Base-by-base conservation (phyloP, 768 basidiomycete species). In the Bullera alba region DNA sequence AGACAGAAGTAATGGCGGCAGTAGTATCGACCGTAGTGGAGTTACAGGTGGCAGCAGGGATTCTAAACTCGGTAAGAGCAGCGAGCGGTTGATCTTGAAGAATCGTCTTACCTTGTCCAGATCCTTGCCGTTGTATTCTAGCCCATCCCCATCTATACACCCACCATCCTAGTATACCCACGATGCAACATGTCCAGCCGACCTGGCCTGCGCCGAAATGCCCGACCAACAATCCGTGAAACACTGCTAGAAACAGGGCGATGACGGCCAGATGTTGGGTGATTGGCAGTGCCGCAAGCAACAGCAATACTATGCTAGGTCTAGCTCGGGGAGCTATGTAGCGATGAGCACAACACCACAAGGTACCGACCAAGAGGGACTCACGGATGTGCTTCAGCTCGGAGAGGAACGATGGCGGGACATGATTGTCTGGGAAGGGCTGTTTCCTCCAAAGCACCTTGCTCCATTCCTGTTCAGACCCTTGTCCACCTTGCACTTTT, bases 1-100 rank as follows among this genome's bases (percentile, higher is more conserved):
- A 76, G 95, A 82, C 53, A 99, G 79, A 5, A 87, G 81, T 21
- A 95, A 79, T 65, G 93, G 87, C 58, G 92, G 85, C 51, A 96
- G 77, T 37, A 96, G 37, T 14, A 69, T 53, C 2, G 63, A 52
- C 29, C 63, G 53, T 2, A 68, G 42, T 0, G 59, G 56, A 29
- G 66, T 68, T 23, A 57, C 50, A 23, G 59, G 47, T 6, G 66
- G 61, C 5, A 65, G 50, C 0, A 60, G 32, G 8, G 48, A 42
- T 42, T 23, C 28, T 22, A 14, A 14, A 35, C 38, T n/a, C n/a
- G n/a, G n/a, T n/a, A n/a, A n/a, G n/a, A n/a, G n/a, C n/a, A n/a
- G n/a, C n/a, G n/a, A n/a, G n/a, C n/a, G 15, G 10, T 41, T 19
- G 10, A 41, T 41, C 8, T 41, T 8, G 10, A 41, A 8, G 10